Percentiles rank a stretch among this genome's conserved stretches.
Evolutionary conservation across 2,329 filamentous ascomycete genomes (phyloP).

Genomic region (Cercospora zeae-maydis): DNA sequence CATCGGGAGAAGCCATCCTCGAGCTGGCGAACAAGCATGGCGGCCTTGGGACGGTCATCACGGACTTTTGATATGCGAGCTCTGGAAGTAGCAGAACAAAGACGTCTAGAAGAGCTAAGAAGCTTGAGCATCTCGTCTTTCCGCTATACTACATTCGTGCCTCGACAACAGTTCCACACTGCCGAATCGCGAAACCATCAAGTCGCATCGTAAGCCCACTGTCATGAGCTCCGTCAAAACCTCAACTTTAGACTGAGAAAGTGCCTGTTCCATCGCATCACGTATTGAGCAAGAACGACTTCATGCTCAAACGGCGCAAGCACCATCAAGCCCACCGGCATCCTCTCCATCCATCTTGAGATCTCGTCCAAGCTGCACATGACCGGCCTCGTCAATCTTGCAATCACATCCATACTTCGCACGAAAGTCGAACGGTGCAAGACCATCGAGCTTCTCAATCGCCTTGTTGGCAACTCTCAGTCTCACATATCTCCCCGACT

Average conservation of each 20-base stretch:
- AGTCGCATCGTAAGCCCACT: neutral
- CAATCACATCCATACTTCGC: conserved; percentile 64
- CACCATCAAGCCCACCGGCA: conserved; percentile 1
- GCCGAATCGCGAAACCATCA: neutral
- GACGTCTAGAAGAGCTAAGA: no score
- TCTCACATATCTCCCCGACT: conserved; percentile 70
- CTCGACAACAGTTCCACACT: neutral
- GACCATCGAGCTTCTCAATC: conserved; percentile 48
- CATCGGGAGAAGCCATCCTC: conserved; percentile 25
- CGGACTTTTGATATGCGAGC: conserved; percentile 6
- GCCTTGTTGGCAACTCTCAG: conserved; percentile 61
- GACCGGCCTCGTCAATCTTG: conserved; percentile 12
- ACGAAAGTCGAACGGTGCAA: conserved; percentile 58
- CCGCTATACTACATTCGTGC: neutral
- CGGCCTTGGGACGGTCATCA: conserved; percentile 11
- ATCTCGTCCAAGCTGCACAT: conserved; percentile 2
- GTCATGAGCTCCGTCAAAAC: neutral
- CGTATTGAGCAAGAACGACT: neutral
- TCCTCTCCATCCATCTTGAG: conserved; percentile 11
- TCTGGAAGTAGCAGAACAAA: neutral
- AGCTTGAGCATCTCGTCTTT: neutral
- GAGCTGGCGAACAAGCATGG: conserved; percentile 13
- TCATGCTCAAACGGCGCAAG: neutral
- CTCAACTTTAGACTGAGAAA: neutral
- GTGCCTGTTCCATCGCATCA: neutral